phyloP scores from a whole-genome alignment of 345 rosid genomes.

The Boechera divaricarpa region DNA sequence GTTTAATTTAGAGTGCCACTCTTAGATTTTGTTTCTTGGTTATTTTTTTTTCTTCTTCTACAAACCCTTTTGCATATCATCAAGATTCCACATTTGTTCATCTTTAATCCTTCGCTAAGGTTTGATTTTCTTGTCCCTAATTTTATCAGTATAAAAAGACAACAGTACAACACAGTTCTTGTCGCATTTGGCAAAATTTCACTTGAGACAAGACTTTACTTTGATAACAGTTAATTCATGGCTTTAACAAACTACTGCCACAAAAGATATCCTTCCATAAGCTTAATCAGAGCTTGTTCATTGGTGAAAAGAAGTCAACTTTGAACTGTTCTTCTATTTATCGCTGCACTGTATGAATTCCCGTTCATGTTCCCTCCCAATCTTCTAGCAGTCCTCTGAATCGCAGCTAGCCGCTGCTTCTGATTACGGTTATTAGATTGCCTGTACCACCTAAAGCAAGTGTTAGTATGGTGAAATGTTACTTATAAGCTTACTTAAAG shows the following conservation, averaged over 20 bases:
- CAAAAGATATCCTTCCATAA: slow-evolving; percentile 19
- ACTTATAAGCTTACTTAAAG: neutral
- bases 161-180: neutral
- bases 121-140: neutral
- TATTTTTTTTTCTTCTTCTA: slow-evolving; percentile 5
- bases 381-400: slow-evolving; percentile 61
- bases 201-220: slow-evolving; percentile 29
- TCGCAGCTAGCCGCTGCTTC: slow-evolving; percentile 48
- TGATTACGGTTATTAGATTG: slow-evolving; percentile 32
- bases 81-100: slow-evolving; percentile 16
- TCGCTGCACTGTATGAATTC: slow-evolving; percentile 44
- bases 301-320: slow-evolving; percentile 26
- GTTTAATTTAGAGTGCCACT: slow-evolving; percentile 27
- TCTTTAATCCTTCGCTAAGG: neutral
- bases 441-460: slow-evolving; percentile 15
- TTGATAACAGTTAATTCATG: slow-evolving; percentile 2
- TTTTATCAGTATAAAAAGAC: neutral
- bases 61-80: slow-evolving; percentile 16
- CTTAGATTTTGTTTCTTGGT: slow-evolving; percentile 11
- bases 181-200: slow-evolving; percentile 24
- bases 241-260: slow-evolving; percentile 26
- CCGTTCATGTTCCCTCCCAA: slow-evolving; percentile 58
- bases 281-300: slow-evolving; percentile 31
- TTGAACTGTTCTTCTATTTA: slow-evolving; percentile 40
- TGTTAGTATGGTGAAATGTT: neutral